Conservation (phyloP, 148 eudicot species). For the Chenopodium berlandieri region DNA sequence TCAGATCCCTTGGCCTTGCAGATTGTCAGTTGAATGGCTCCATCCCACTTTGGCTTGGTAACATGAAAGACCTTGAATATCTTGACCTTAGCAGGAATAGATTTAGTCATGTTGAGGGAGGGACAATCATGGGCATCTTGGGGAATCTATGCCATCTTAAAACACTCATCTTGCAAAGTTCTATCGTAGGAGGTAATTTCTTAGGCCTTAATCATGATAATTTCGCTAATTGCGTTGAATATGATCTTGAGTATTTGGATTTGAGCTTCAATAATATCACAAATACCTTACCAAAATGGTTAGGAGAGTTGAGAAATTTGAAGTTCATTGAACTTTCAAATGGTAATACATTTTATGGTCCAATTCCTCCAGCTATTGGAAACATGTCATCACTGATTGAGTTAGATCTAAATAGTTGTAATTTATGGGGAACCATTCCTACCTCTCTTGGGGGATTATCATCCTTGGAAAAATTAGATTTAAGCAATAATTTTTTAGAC, state of each 20-base stretch:
- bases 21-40: too few relatives aligned
- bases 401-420: neutral
- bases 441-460: too few relatives aligned
- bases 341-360: neutral
- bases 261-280: neutral
- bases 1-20: too few relatives aligned
- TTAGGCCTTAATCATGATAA: neutral
- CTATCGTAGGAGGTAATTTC: neutral
- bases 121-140: constrained; percentile 7
- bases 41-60: too few relatives aligned
- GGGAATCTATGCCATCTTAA: constrained; percentile 15
- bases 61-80: constrained; percentile 8
- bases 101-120: constrained; percentile 21
- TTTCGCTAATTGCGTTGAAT: constrained; percentile 4
- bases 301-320: constrained; percentile 16
- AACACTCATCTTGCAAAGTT: neutral
- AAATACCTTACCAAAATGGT: constrained; percentile 13
- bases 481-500: too few relatives aligned
- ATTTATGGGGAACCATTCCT: neutral
- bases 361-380: neutral
- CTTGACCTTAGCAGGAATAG: neutral
- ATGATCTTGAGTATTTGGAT: constrained; percentile 11
- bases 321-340: neutral
- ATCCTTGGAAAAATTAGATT: too few relatives aligned
- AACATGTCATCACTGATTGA: neutral